These are phyloP conservation scores for Hypoxylon perforatum DNA, from an alignment of 495 filamentous ascomycete genomes.

Conservation along the genomic window DNA sequence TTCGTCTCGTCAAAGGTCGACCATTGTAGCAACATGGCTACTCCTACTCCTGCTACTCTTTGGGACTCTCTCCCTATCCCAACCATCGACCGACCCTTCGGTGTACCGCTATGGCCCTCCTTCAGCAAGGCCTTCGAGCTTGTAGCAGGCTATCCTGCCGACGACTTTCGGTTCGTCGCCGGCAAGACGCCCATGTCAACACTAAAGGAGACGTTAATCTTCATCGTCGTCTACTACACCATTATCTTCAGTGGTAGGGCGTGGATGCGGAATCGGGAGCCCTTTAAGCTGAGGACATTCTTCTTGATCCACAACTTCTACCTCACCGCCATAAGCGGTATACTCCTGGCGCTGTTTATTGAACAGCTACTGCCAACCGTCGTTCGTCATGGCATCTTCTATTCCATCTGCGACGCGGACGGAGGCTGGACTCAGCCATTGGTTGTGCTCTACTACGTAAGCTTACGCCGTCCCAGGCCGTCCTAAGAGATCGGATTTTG, in stretches of 20 bases:
- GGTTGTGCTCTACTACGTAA: conserved; percentile 82
- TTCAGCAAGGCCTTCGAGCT: conserved; percentile 85
- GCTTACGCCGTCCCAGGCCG: conserved; percentile 44
- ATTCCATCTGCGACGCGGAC: conserved; percentile 72
- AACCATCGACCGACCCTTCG: conserved; percentile 91
- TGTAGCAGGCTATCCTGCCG: conserved; percentile 76
- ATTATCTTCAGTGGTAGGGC: conserved; percentile 81
- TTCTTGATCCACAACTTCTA: conserved; percentile 88
- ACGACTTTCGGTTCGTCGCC: conserved; percentile 75
- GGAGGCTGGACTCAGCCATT: conserved; percentile 85
- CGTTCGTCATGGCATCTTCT: conserved; percentile 74
- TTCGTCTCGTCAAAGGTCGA: conserved; percentile 17
- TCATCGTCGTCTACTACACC: conserved; percentile 76
- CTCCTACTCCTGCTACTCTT: conserved; percentile 61
- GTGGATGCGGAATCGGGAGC: conserved; percentile 74
- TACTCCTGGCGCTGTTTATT: conserved; percentile 74
- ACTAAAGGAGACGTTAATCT: conserved; percentile 69
- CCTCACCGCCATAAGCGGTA: conserved; percentile 75
- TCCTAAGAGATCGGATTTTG: background rate
- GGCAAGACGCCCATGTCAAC: conserved; percentile 78
- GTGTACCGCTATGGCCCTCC: conserved; percentile 90
- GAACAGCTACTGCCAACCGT: conserved; percentile 79
- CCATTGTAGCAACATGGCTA: conserved; percentile 50
- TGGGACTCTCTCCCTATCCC: conserved; percentile 76
- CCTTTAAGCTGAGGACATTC: conserved; percentile 73